phyloP scores from a whole-genome alignment of 257 asterid genomes.

The Cynanchum wilfordii region DNA sequence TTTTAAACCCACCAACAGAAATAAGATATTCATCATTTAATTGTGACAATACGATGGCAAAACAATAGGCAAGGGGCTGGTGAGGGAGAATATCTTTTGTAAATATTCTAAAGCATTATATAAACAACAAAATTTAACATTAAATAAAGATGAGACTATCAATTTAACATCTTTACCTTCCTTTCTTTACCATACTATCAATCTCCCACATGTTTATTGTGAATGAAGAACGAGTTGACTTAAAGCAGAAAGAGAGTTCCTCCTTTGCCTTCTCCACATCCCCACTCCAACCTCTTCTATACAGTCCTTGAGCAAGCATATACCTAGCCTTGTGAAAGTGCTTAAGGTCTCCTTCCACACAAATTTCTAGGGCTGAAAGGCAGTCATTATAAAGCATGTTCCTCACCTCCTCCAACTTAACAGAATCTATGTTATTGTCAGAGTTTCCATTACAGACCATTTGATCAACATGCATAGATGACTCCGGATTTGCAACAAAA shows the following conservation, averaged over 20 bases:
- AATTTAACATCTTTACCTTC: constrained; percentile 48
- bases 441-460: constrained; percentile 30
- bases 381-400: constrained; percentile 79
- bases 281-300: constrained; percentile 65
- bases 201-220: constrained; percentile 99
- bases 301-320: constrained; percentile 88
- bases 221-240: constrained; percentile 86
- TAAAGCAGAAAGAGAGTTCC: constrained; percentile 95
- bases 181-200: constrained; percentile 91
- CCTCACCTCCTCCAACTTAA: constrained; percentile 59
- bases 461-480: constrained; percentile 36
- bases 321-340: constrained; percentile 96
- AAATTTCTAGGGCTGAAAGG: constrained; percentile 81
- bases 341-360: constrained; percentile 98
- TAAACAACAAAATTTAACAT: background rate
- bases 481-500: constrained; percentile 38
- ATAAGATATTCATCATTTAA: background rate
- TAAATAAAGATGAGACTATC: constrained; percentile 8
- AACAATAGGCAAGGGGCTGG: background rate
- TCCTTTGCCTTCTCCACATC: constrained; percentile 93
- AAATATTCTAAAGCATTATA: constrained; percentile 7
- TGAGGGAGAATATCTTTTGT: background rate
- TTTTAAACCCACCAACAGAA: constrained; percentile 2
- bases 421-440: constrained; percentile 19
- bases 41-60: background rate